phyloP scores from a whole-genome alignment of 352 stramenopile genomes.

The Phytophthora megakarya region DNA sequence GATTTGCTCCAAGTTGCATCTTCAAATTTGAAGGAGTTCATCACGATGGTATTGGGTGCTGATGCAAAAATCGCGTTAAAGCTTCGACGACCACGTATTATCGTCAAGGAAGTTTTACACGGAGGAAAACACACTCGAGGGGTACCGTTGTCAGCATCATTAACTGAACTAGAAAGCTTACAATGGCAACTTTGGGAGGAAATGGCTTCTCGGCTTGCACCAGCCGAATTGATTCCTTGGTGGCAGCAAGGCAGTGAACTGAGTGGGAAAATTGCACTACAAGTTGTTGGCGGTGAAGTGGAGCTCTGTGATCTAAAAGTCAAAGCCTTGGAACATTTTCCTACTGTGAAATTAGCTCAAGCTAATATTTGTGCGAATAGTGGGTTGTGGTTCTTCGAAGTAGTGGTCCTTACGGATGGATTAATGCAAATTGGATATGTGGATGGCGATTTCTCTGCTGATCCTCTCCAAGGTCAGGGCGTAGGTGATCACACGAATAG shows the following conservation, averaged over 20 bases:
- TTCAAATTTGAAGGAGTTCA: conserved; percentile 8
- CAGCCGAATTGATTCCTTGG: conserved; percentile 12
- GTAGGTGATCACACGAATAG: conserved; percentile 91
- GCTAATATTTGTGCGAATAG: conserved; percentile 54
- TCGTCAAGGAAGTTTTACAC: conserved; percentile 26
- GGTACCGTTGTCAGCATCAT: conserved; percentile 2
- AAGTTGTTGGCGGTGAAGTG: conserved; percentile 74
- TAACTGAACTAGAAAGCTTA: conserved; percentile 41
- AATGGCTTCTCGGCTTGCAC: neutral
- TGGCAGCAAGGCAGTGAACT: conserved; percentile 31
- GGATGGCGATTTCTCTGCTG: conserved; percentile 80
- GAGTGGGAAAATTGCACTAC: conserved; percentile 30
- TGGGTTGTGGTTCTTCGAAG: conserved; percentile 92
- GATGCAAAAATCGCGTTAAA: conserved; percentile 45
- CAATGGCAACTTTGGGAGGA: conserved; percentile 42
- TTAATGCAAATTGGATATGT: conserved; percentile 95
- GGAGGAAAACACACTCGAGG: neutral
- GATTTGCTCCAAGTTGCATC: conserved; percentile 39
- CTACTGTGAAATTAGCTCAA: conserved; percentile 63
- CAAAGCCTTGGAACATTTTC: conserved; percentile 79
- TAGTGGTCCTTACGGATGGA: conserved; percentile 85
- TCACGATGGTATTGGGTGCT: conserved; percentile 28
- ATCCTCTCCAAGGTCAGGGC: conserved; percentile 85
- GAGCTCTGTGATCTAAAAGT: conserved; percentile 58
- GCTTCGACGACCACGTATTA: conserved; percentile 33